Evolutionary conservation across 2,329 filamentous ascomycete species (phyloP).

Genomic region (Scopulariopsis brevicaulis): DNA sequence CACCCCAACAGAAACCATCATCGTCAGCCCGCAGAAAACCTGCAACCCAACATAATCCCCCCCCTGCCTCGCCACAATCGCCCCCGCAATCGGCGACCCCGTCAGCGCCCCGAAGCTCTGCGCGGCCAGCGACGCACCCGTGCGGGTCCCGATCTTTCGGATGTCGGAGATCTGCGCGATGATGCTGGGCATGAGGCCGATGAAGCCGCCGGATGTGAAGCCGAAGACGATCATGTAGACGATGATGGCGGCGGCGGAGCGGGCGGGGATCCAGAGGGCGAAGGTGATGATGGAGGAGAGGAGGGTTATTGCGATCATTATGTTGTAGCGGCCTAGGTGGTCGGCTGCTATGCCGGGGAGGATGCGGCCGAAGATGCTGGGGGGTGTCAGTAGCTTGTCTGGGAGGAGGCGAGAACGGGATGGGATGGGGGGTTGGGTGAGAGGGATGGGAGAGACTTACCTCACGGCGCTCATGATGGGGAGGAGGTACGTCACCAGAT

Average conservation of each 20-base stretch:
- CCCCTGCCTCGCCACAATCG: slow-evolving; percentile 37
- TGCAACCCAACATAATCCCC: slow-evolving; percentile 49
- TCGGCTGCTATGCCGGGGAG: slow-evolving; percentile 36
- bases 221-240: slow-evolving; percentile 59
- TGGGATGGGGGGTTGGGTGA: background rate
- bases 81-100: slow-evolving; percentile 57
- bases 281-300: slow-evolving; percentile 33
- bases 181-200: slow-evolving; percentile 50
- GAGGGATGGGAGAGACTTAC: slow-evolving; percentile 15
- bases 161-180: slow-evolving; percentile 63
- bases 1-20: slow-evolving; percentile 17
- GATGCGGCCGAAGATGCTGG: slow-evolving; percentile 38
- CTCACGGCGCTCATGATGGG: slow-evolving; percentile 46
- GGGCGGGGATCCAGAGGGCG: slow-evolving; percentile 35
- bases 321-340: slow-evolving; percentile 31
- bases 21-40: slow-evolving; percentile 50
- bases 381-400: background rate
- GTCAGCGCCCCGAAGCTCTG: slow-evolving; percentile 54
- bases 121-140: slow-evolving; percentile 51
- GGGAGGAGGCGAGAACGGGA: background rate
- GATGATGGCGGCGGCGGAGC: slow-evolving; percentile 44
- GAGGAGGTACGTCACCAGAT: slow-evolving; percentile 32
- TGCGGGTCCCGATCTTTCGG: slow-evolving; percentile 56
- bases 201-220: slow-evolving; percentile 56
- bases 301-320: slow-evolving; percentile 38